Evolutionary conservation across 371 early-diverging fungal species (phyloP), one percentile per base, ranked within the genome.

Genomic region (Coemansia sp.): DNA sequence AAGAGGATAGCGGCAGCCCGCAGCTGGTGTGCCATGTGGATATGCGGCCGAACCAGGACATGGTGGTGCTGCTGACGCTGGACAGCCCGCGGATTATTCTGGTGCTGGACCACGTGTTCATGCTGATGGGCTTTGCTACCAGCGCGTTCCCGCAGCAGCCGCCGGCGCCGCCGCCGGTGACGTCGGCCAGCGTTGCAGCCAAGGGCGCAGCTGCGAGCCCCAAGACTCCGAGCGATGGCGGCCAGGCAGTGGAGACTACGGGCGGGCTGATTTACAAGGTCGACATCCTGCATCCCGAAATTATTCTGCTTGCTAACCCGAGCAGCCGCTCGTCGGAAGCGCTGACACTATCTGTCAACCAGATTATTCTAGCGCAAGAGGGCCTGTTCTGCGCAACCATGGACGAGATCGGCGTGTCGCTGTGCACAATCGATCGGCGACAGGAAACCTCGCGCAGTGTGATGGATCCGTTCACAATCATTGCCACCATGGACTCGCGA

Each of bases 351-450:
- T 85, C 87, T 0, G 85, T 92, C 2, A 82, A 91, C 34, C 89
- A 92, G 63, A 77, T 97, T 0, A 82, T 90, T 51, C 72, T 94
- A 20, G 83, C 90, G 5, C 90, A 88, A 62, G 92, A 94, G 65
- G 79, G 85, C 16, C 84, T 89, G 36, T 83, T 86, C 55, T 86
- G 88, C 1, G 60, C 93, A 5, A 86, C 85, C 4, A 82, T 93
- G 35, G 86, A 92, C 31, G 89, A 92, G 51, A 81, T 94, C 63
- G 93, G 94, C 34, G 92, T 97, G 88, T 90, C 89, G 50, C 79
- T 98, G 49, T 97, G 97, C 81, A 86, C 86, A 31, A 94, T 97
- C 90, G 90, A 93, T 67, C 83, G 82, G 61, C 79, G 92, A 2
- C 83, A 86, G 9, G 88, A 89, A 33, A 93, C 95, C 0, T 82